A percentile compares a stretch with the other conserved stretches of the same genome.
Evolutionary conservation across 2,329 filamentous ascomycete species (phyloP).

Genomic region (Penicillium rolfsii): DNA sequence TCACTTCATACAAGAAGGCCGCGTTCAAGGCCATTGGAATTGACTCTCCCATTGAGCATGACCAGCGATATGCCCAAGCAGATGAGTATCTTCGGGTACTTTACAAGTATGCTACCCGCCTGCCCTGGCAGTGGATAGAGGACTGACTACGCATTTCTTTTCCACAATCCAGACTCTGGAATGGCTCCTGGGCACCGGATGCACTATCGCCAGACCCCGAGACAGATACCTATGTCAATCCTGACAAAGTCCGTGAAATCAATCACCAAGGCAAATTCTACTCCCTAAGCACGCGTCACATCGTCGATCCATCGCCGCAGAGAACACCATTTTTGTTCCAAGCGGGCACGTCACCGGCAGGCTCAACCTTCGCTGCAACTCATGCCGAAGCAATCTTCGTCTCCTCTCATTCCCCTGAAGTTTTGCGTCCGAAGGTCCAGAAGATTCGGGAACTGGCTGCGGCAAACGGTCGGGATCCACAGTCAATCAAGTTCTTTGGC

Average conservation of each 20-base stretch:
- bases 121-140: background rate
- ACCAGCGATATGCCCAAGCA: conserved; percentile 63
- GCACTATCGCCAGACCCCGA: conserved; percentile 59
- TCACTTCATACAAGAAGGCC: conserved; percentile 65
- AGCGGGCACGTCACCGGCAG: conserved; percentile 62
- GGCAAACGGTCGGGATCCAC: conserved; percentile 58
- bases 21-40: conserved; percentile 66
- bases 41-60: conserved; percentile 61
- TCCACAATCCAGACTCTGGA: conserved; percentile 51
- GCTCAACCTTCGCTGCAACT: conserved; percentile 59
- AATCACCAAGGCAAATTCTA: conserved; percentile 63
- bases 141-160: background rate
- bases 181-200: conserved; percentile 61
- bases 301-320: conserved; percentile 60
- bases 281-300: conserved; percentile 51
- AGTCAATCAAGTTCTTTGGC: conserved; percentile 60
- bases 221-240: conserved; percentile 61
- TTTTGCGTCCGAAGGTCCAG: conserved; percentile 56
- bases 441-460: conserved; percentile 58
- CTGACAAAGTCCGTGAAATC: conserved; percentile 62
- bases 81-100: conserved; percentile 65
- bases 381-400: conserved; percentile 67
- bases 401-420: conserved; percentile 55
- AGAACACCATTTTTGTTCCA: conserved; percentile 62
- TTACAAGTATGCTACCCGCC: conserved; percentile 55